Evolutionary conservation across 306 rosid species (phyloP), one percentile per base, ranked within the genome.

Genomic region (Carpinus fangiana): DNA sequence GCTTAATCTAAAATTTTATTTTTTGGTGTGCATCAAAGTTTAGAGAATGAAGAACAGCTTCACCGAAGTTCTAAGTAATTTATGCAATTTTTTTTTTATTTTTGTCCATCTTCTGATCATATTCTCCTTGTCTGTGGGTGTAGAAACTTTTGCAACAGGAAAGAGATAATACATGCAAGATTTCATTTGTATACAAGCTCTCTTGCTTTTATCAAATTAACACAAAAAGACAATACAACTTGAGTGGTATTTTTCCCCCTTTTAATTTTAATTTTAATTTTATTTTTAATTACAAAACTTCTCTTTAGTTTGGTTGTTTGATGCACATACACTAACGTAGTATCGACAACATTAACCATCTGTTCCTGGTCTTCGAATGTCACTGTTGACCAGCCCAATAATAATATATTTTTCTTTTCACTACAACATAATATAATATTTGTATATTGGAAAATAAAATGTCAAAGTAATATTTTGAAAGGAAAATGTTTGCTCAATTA

Each of bases 41-140:
- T 86, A 87, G 88, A 84, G 74, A 87, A 73, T 31, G 34, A 31
- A 20, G 83, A 77, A 81, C 80, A 88, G 79, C 84, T 82, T 84
- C 69, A 83, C 56, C 76, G 69, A 48, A 70, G 79, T 81, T 68
- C 77, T 72, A 62, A 62, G 78, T 68, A 68, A 31, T 38, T 36
- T 53, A n/a, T 51, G 14, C 11, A 9, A 5, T 41, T 41, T 41
- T 5, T n/a, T 13, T 18, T 7, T n/a, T 67, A 12, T 74, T 76
- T 12, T 68, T 47, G 26, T 71, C 21, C 46, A 65, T 69, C 9
- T 57, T 47, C 51, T 12, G 12, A 47, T 47, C 26, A 47, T 38
- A 41, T 41, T 23, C 18, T 43, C 41, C 8, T 8, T 53, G 20
- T 66, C 41, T 52, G 53, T 34, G 53, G 41, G 23, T 8, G 1